phyloP scores from a whole-genome alignment of 176 grass and related monocot species.

The sorghum (Sorghum bicolor) region DNA sequence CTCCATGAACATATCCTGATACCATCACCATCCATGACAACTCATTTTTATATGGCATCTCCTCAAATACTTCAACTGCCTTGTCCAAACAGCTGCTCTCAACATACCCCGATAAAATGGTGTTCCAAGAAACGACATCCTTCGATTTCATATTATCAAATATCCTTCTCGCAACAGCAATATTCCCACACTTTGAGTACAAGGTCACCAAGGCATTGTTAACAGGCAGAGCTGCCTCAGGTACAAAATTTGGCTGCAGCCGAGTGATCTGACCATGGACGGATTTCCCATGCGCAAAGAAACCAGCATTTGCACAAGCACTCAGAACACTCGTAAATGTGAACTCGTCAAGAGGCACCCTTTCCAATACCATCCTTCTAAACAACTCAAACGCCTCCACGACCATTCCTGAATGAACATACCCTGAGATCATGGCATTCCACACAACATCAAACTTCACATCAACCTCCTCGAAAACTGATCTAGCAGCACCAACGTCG shows the following conservation, averaged over 20 bases:
- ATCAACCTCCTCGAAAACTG: slow-evolving; percentile 62
- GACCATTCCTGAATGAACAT: slow-evolving; percentile 58
- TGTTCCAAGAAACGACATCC: slow-evolving; percentile 91
- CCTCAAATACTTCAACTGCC: slow-evolving; percentile 60
- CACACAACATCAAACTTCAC: slow-evolving; percentile 72
- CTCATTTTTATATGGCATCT: slow-evolving; percentile 72
- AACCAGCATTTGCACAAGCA: slow-evolving; percentile 56
- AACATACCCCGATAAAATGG: slow-evolving; percentile 74
- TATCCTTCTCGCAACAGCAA: slow-evolving; percentile 52
- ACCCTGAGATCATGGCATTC: slow-evolving; percentile 97
- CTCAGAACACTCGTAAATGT: slow-evolving; percentile 88
- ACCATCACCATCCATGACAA: slow-evolving; percentile 95
- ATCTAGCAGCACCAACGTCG: slow-evolving; percentile 47
- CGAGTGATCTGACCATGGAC: slow-evolving; percentile 76
- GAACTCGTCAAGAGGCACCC: slow-evolving; percentile 66
- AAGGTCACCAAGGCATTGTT: slow-evolving; percentile 79
- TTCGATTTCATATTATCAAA: slow-evolving; percentile 56
- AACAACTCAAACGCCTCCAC: slow-evolving; percentile 72
- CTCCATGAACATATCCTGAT: slow-evolving; percentile 75
- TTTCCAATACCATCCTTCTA: slow-evolving; percentile 65
- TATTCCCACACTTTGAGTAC: slow-evolving; percentile 60
- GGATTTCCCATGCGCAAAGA: slow-evolving; percentile 65
- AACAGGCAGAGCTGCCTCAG: slow-evolving; percentile 61
- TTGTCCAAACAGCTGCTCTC: slow-evolving; percentile 45
- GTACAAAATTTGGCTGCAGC: slow-evolving; percentile 50